Conservation (phyloP, 106 monocot genomes). For the Allium fistulosum region DNA sequence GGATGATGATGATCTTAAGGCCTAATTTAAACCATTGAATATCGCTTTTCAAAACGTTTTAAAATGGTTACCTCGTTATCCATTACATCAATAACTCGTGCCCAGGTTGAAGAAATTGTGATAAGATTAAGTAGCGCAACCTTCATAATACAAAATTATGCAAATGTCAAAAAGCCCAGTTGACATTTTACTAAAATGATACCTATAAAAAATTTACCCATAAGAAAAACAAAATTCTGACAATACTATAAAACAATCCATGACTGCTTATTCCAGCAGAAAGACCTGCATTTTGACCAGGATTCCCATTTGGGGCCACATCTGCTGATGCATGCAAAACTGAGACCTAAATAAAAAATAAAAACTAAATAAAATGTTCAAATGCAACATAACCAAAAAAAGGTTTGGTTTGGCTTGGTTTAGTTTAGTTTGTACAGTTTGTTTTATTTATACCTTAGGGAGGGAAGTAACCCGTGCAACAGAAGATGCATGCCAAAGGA, state of each 20-base stretch:
- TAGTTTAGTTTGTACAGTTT: no score
- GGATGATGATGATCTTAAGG: slow-evolving; percentile 30
- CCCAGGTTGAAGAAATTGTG: slow-evolving; percentile 96
- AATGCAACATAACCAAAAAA: no score
- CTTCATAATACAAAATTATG: slow-evolving; percentile 27
- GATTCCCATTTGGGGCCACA: slow-evolving; percentile 14
- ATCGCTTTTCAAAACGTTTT: background rate
- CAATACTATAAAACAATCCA: slow-evolving; percentile 76
- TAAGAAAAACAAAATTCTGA: slow-evolving; percentile 72
- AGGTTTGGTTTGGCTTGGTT: no score
- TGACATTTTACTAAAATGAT: slow-evolving; percentile 1
- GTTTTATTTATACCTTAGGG: slow-evolving; percentile 30
- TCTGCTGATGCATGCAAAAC: slow-evolving; percentile 18
- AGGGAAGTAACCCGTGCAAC: slow-evolving; percentile 15
- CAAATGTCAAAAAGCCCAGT: background rate
- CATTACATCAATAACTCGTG: slow-evolving; percentile 96
- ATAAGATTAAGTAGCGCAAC: slow-evolving; percentile 97
- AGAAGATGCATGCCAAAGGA: slow-evolving; percentile 79
- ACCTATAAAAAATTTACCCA: slow-evolving; percentile 51
- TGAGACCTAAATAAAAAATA: slow-evolving; percentile 17
- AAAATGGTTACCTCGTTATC: slow-evolving; percentile 67
- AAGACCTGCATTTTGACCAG: slow-evolving; percentile 5
- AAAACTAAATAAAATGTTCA: background rate
- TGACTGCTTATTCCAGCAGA: slow-evolving; percentile 49
- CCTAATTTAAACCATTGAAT: background rate